These are phyloP conservation scores for Diplocarpon mali DNA, from an alignment of 2,329 filamentous ascomycete species.

Conservation along the genomic window DNA sequence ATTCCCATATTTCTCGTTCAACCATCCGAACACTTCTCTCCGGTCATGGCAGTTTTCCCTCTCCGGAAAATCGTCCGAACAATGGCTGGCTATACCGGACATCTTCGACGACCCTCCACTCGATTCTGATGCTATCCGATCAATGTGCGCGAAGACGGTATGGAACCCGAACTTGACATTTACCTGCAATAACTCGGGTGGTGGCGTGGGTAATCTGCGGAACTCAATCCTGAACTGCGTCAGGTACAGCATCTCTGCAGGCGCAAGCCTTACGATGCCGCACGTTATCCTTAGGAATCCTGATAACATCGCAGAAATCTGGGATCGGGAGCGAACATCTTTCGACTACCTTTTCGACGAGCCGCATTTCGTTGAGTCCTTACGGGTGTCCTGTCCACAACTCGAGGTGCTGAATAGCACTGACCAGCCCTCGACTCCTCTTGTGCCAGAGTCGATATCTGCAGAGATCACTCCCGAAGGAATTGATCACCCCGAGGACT, in stretches of 20 bases:
- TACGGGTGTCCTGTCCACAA: slow-evolving; percentile 21
- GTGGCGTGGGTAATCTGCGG: slow-evolving; percentile 24
- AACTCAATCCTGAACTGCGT: slow-evolving; percentile 25
- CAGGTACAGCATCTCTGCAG: slow-evolving; percentile 23
- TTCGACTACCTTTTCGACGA: slow-evolving; percentile 23
- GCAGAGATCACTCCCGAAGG: slow-evolving; percentile 10
- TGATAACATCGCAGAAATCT: slow-evolving; percentile 16
- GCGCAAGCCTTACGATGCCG: slow-evolving; percentile 16
- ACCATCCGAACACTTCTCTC: background rate
- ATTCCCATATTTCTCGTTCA: too few species aligned
- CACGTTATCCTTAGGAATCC: slow-evolving; percentile 14
- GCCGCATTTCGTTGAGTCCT: slow-evolving; percentile 18
- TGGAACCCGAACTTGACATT: slow-evolving; percentile 22
- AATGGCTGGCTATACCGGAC: slow-evolving; percentile 6
- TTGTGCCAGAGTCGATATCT: slow-evolving; percentile 19
- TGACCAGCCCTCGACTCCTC: slow-evolving; percentile 4
- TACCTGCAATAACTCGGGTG: slow-evolving; percentile 21
- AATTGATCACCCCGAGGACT: slow-evolving; percentile 18
- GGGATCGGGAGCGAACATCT: slow-evolving; percentile 7
- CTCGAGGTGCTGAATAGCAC: slow-evolving; percentile 11
- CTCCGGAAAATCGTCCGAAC: background rate
- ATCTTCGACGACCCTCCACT: slow-evolving; percentile 18
- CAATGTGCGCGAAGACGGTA: slow-evolving; percentile 16
- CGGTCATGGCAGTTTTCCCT: background rate
- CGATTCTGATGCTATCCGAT: slow-evolving; percentile 17